A percentile compares a stretch with the other conserved stretches of the same genome.
These are phyloP conservation scores for Picea sitchensis DNA, from an alignment of 75 land plant genomes.

Conservation along the genomic window DNA sequence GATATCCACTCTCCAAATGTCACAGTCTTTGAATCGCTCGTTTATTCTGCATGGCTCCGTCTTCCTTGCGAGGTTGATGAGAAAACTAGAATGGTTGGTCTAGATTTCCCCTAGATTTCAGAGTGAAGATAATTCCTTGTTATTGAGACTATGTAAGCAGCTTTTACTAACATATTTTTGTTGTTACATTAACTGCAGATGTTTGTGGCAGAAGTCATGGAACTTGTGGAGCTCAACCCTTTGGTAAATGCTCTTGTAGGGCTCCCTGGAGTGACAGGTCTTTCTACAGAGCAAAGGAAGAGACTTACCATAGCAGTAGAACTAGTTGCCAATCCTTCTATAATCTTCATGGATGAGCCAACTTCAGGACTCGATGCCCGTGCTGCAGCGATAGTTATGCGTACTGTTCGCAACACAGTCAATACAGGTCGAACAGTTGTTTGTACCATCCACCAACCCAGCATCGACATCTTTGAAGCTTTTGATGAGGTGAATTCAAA, in stretches of 20 bases:
- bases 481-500: slow-evolving; percentile 48
- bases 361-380: slow-evolving; percentile 66
- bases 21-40: slow-evolving; percentile 28
- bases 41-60: slow-evolving; percentile 38
- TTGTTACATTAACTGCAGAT: slow-evolving; percentile 21
- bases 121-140: not conserved
- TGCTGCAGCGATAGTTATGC: slow-evolving; percentile 66
- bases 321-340: slow-evolving; percentile 62
- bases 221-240: slow-evolving; percentile 46
- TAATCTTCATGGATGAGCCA: slow-evolving; percentile 75
- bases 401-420: slow-evolving; percentile 62
- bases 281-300: slow-evolving; percentile 57
- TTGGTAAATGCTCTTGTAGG: slow-evolving; percentile 49
- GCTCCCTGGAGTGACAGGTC: slow-evolving; percentile 54
- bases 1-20: slow-evolving; percentile 30
- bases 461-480: slow-evolving; percentile 64
- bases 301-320: slow-evolving; percentile 64
- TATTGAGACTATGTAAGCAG: not conserved
- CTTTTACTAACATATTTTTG: not conserved
- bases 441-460: slow-evolving; percentile 69
- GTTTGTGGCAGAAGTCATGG: slow-evolving; percentile 67
- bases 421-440: slow-evolving; percentile 65
- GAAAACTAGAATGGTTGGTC: slow-evolving; percentile 16
- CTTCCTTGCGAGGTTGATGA: slow-evolving; percentile 12
- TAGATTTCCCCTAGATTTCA: not conserved